These are phyloP conservation scores for Tylopilus plumbeoviolaceoides DNA, from an alignment of 768 basidiomycete genomes.

Conservation along the genomic window DNA sequence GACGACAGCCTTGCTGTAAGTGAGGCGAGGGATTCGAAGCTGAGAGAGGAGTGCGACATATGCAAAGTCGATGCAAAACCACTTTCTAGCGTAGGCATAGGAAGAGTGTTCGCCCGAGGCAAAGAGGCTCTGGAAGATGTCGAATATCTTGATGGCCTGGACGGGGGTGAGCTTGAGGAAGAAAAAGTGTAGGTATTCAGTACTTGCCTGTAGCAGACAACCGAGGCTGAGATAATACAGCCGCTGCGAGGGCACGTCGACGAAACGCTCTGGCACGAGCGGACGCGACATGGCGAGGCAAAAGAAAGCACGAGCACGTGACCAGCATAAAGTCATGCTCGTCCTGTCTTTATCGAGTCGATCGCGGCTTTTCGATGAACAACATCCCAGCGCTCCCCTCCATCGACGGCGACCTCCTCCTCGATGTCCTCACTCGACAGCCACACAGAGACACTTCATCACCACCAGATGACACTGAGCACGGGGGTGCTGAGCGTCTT, in stretches of 20 bases:
- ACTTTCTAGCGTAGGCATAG: conserved; percentile 57
- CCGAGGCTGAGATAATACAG: conserved; percentile 75
- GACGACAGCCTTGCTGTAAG: conserved; percentile 60
- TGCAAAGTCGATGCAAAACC: conserved; percentile 66
- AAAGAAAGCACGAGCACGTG: conserved; percentile 16
- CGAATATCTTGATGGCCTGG: conserved; percentile 74
- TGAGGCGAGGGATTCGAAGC: conserved; percentile 71
- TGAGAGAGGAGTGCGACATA: conserved; percentile 54
- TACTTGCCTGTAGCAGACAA: conserved; percentile 66
- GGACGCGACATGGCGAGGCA: conserved; percentile 32
- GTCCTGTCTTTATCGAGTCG: conserved; percentile 2
- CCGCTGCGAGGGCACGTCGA: conserved; percentile 77
- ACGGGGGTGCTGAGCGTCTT: conserved; percentile 59
- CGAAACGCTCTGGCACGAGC: conserved; percentile 66
- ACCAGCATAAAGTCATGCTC: not conserved
- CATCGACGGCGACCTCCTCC: conserved; percentile 53
- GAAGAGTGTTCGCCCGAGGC: conserved; percentile 38
- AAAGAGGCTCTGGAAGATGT: conserved; percentile 56
- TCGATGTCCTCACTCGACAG: conserved; percentile 56
- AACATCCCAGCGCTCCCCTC: conserved; percentile 46
- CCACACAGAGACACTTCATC: conserved; percentile 31
- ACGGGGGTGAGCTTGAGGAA: conserved; percentile 2
- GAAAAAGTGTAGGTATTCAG: too few relatives aligned
- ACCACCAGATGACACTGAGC: conserved; percentile 39
- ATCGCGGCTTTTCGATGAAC: conserved; percentile 23